phyloP scores from a whole-genome alignment of 306 rosid species.

The Cucurbita maxima region DNA sequence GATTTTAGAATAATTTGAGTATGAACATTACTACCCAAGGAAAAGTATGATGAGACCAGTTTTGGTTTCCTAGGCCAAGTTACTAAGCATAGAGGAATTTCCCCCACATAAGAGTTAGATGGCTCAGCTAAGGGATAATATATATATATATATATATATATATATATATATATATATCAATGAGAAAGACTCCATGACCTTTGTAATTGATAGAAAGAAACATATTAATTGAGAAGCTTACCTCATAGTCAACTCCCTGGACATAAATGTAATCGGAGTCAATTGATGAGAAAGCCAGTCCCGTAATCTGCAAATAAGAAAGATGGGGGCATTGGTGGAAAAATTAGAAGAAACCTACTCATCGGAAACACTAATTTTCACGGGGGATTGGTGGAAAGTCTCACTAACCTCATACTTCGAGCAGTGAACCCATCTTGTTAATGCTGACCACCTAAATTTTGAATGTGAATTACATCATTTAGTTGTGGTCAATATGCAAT shows the following conservation, averaged over 20 bases:
- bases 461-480: constrained; percentile 12
- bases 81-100: background rate
- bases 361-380: background rate
- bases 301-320: constrained; percentile 54
- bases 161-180: background rate
- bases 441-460: constrained; percentile 53
- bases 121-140: background rate
- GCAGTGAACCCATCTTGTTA: constrained; percentile 87
- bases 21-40: background rate
- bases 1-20: too few relatives aligned
- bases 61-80: background rate
- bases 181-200: background rate
- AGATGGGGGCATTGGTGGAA: background rate
- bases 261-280: constrained; percentile 57
- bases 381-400: background rate
- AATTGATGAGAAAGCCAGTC: constrained; percentile 60
- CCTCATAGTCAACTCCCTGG: constrained; percentile 95
- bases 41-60: background rate
- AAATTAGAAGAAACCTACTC: background rate
- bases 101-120: background rate
- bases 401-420: constrained; percentile 72
- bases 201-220: background rate
- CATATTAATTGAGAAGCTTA: constrained; percentile 4
- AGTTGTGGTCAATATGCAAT: constrained; percentile 2
- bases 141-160: background rate